These are phyloP conservation scores for Amanita jacksonii DNA, from an alignment of 768 basidiomycete species.

Conservation along the genomic window DNA sequence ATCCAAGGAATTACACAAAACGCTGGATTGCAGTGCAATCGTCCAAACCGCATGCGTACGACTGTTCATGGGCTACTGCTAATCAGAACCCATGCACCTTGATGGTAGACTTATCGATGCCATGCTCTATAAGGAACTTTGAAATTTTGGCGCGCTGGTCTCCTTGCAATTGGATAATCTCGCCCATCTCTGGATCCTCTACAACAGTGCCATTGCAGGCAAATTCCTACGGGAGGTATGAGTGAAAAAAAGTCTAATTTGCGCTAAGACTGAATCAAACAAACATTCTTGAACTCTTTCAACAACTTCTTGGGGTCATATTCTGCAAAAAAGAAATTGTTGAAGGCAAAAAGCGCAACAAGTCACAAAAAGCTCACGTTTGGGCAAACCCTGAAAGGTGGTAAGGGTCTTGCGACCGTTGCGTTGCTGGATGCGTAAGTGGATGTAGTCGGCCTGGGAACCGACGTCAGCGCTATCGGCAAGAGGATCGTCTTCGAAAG, in stretches of 20 bases:
- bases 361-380: constrained; percentile 45
- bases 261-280: background rate
- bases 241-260: background rate
- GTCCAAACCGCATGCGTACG: background rate
- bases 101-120: constrained; percentile 67
- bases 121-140: constrained; percentile 78
- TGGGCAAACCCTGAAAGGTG: constrained; percentile 91
- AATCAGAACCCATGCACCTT: constrained; percentile 83
- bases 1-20: constrained; percentile 1
- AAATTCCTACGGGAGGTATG: constrained; percentile 57
- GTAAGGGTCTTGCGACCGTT: constrained; percentile 99
- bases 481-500: constrained; percentile 91
- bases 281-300: constrained; percentile 98
- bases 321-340: constrained; percentile 42
- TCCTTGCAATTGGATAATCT: constrained; percentile 97
- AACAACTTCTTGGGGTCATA: constrained; percentile 97
- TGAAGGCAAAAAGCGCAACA: constrained; percentile 7
- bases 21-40: background rate
- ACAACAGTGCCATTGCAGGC: constrained; percentile 98
- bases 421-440: constrained; percentile 97
- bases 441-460: constrained; percentile 77
- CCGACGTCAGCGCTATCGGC: constrained; percentile 66
- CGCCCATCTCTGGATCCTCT: constrained; percentile 90
- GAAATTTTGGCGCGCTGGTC: constrained; percentile 92
- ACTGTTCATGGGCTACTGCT: background rate